These are phyloP conservation scores for Salix arbutifolia DNA, from an alignment of 345 rosid species.

Conservation along the genomic window DNA sequence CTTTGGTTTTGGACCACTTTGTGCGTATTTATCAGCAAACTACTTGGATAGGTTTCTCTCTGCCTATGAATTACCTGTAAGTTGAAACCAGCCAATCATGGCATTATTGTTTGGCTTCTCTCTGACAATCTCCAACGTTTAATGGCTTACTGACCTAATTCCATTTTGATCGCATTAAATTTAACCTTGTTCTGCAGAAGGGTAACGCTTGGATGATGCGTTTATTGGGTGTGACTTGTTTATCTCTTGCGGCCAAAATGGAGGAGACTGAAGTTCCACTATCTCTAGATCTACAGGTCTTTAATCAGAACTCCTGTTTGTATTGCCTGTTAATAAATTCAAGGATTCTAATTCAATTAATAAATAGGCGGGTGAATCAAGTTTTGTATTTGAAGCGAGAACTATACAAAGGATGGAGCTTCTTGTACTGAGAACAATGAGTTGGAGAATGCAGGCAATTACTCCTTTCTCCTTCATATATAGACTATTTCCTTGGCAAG, in stretches of 20 bases:
- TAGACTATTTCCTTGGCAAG: no score
- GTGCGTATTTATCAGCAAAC: slow-evolving; percentile 51
- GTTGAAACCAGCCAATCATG: slow-evolving; percentile 10
- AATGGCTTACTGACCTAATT: neutral
- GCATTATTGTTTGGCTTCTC: neutral
- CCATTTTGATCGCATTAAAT: neutral
- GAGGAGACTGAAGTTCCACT: slow-evolving; percentile 67
- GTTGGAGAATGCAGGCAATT: slow-evolving; percentile 73
- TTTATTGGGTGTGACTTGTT: slow-evolving; percentile 65
- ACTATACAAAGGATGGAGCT: slow-evolving; percentile 75
- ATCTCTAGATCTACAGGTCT: slow-evolving; percentile 63
- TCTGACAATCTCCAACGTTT: neutral
- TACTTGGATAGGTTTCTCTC: slow-evolving; percentile 78
- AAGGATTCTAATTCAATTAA: neutral
- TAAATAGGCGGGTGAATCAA: slow-evolving; percentile 53
- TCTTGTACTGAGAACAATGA: slow-evolving; percentile 57
- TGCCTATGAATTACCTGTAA: slow-evolving; percentile 60
- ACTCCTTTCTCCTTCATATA: slow-evolving; percentile 67
- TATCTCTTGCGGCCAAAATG: slow-evolving; percentile 72
- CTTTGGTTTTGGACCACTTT: slow-evolving; percentile 67
- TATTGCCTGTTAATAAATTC: neutral
- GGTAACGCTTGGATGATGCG: slow-evolving; percentile 68
- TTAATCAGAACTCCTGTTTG: neutral
- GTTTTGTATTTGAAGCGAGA: slow-evolving; percentile 58
- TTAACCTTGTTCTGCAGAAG: slow-evolving; percentile 33